Conservation (phyloP, 73 alveolate genomes). For the Paraurostyla sp. region DNA sequence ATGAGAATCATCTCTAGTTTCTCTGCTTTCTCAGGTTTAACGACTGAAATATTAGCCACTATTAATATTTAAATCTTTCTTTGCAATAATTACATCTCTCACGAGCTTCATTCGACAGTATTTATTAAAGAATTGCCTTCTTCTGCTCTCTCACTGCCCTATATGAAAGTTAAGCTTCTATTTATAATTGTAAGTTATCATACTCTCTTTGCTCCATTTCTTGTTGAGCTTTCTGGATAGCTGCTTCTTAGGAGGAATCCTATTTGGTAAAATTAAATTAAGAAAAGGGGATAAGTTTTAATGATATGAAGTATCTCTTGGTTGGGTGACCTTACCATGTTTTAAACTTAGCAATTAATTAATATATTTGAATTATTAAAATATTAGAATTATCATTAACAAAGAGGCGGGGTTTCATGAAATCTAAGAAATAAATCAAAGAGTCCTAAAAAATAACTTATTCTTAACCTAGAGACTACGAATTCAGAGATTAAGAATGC, state of each 20-base stretch:
- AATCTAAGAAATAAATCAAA: neutral
- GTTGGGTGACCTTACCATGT: constrained; percentile 32
- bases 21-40: constrained; percentile 69
- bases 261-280: neutral
- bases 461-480: neutral
- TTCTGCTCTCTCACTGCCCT: constrained; percentile 59
- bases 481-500: constrained; percentile 59
- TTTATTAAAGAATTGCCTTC: constrained; percentile 31
- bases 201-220: constrained; percentile 49
- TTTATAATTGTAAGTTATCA: neutral
- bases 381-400: neutral
- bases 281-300: neutral
- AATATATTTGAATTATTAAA: no score
- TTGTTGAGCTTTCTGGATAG: neutral
- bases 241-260: constrained; percentile 20
- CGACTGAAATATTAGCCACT: constrained; percentile 66
- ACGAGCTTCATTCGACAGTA: constrained; percentile 59
- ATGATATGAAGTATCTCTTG: no score
- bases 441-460: neutral
- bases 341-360: no score
- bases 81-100: constrained; percentile 48
- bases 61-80: neutral
- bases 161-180: neutral
- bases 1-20: constrained; percentile 55
- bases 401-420: neutral